Conservation (phyloP, 495 filamentous ascomycete species). For the Pyronema omphalodes region DNA sequence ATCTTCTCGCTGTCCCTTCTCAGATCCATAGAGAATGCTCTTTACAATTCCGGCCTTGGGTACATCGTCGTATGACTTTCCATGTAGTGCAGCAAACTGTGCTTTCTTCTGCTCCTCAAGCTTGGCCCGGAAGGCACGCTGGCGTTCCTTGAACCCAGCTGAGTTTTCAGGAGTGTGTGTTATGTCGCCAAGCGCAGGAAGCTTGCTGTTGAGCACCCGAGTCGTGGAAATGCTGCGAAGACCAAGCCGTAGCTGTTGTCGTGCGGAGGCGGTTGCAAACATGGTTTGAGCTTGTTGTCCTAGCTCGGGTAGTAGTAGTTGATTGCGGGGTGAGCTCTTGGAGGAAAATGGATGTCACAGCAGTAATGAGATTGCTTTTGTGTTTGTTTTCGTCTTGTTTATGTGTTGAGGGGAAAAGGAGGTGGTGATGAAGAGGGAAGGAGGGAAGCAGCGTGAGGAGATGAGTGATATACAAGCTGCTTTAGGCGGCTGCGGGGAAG, state of each 20-base stretch:
- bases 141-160: constrained; percentile 55
- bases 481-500: too few species aligned
- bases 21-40: constrained; percentile 85
- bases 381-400: too few species aligned
- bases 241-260: constrained; percentile 24
- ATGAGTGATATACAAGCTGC: too few species aligned
- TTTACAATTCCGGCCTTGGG: constrained; percentile 18
- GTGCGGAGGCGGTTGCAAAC: constrained; percentile 29
- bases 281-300: constrained; percentile 2
- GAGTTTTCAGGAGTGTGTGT: constrained; percentile 43
- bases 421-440: too few species aligned
- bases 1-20: constrained; percentile 81
- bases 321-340: background rate
- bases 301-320: background rate
- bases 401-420: too few species aligned
- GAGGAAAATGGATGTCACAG: background rate
- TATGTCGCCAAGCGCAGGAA: constrained; percentile 76
- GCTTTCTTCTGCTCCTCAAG: constrained; percentile 45
- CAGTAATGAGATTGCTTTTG: too few species aligned
- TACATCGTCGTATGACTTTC: constrained; percentile 9
- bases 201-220: constrained; percentile 26
- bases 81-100: constrained; percentile 4
- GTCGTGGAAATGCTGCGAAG: constrained; percentile 45
- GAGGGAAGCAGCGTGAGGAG: background rate
- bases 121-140: constrained; percentile 72